A percentile compares a stretch with the other conserved stretches of the same genome.
Conservation (phyloP, 306 rosid genomes). For the Myrica gale region DNA sequence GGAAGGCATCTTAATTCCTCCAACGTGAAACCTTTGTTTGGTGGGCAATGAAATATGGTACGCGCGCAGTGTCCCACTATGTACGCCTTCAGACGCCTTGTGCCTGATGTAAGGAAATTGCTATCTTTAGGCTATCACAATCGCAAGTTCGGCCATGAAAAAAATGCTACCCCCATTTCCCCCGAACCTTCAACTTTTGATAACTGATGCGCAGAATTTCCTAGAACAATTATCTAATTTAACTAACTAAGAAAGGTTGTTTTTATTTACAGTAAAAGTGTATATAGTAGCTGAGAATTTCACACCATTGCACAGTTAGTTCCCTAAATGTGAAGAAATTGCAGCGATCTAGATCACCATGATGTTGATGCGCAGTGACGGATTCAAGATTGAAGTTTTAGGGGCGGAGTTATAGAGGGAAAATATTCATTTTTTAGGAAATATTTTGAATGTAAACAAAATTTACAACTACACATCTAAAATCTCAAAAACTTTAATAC, state of each 20-base stretch:
- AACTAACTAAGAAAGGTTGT: too few species aligned
- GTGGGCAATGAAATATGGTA: slow-evolving; percentile 4
- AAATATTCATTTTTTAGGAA: too few species aligned
- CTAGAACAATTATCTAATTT: too few species aligned
- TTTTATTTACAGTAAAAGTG: too few species aligned
- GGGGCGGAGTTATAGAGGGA: too few species aligned
- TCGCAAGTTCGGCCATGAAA: slow-evolving; percentile 15
- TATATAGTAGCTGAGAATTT: not conserved
- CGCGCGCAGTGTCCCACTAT: not conserved
- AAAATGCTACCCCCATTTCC: not conserved
- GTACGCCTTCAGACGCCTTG: not conserved
- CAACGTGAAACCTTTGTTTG: slow-evolving; percentile 5
- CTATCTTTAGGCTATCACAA: slow-evolving; percentile 6
- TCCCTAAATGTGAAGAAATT: not conserved
- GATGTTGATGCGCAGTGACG: too few species aligned
- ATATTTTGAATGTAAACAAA: too few species aligned
- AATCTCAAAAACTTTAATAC: too few species aligned
- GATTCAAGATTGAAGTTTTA: too few species aligned
- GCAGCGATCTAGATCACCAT: too few species aligned
- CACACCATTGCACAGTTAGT: not conserved
- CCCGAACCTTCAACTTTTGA: not conserved
- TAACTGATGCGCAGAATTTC: not conserved
- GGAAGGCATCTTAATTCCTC: not conserved
- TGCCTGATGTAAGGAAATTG: slow-evolving; percentile 2
- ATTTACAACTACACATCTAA: too few species aligned